Evolutionary conservation across 352 stramenopile genomes (phyloP), one percentile per base, ranked within the genome.

Genomic region (Plasmopara muralis): DNA sequence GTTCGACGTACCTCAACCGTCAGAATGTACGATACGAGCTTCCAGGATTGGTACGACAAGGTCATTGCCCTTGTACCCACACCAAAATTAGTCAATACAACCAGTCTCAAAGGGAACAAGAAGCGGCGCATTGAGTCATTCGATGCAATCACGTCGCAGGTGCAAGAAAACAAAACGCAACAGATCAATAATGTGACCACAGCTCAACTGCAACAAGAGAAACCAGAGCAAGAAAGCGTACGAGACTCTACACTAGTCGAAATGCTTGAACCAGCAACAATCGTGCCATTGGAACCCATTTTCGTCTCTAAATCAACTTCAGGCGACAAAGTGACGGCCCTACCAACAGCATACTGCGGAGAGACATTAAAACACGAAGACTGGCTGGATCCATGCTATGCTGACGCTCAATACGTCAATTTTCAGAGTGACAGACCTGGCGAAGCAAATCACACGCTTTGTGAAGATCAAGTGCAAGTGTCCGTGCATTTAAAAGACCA

Each of bases 41-140:
- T 88, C 29, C 66, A 83, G 0, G 44, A 74, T 0, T 90, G 80
- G 80, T 83, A 81, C 46, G 47, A 52, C 28, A 72, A 67, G 34
- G 66, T 74, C 15, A 25, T 81, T 14, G 43, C 38, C 14, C 68
- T 72, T 3, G 66, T 86, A 12, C 80, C 80, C 0, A 71, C 54
- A 0, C 73, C 77, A 8, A 66, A 51, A 15, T 52, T 90, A 13
- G 64, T 63, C 2, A 78, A 60, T 41, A 74, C 67, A 15, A 13
- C 45, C 2, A 60, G 28, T 12, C 54, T 83, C n/a, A 50, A 63
- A 9, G 57, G 72, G 40, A 66, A 53, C 25, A 50, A 39, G 9
- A 60, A 60, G 35, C 53, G 58, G 5, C 41, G 60, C 5, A 59
- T 59, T 39, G 49, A 66, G 18, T 46, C 53, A 4, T 28, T 73